Conservation (phyloP, 2,329 filamentous ascomycete species). For the Exophiala oligosperma region DNA sequence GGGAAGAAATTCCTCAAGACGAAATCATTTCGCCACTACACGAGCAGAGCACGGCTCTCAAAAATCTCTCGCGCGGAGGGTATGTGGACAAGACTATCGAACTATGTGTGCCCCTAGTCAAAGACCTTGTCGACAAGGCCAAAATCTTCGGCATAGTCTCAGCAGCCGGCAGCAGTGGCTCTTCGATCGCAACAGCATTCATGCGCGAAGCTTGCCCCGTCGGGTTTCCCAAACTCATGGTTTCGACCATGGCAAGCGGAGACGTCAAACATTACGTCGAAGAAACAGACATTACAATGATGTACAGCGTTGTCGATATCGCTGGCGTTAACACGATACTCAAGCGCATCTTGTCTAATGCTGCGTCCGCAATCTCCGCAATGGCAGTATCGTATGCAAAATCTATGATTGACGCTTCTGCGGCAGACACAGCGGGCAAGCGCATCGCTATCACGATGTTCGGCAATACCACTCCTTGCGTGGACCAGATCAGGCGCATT, state of each 20-base stretch:
- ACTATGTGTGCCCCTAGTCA: slow-evolving; percentile 47
- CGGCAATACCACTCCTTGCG: slow-evolving; percentile 69
- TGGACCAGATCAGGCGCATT: slow-evolving; percentile 52
- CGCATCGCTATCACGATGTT: slow-evolving; percentile 71
- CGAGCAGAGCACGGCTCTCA: slow-evolving; percentile 34
- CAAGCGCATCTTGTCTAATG: slow-evolving; percentile 60
- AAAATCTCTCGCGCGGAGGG: slow-evolving; percentile 51
- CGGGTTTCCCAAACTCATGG: slow-evolving; percentile 68
- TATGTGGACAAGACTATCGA: slow-evolving; percentile 58
- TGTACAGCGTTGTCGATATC: slow-evolving; percentile 71
- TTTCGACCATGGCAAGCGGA: slow-evolving; percentile 68
- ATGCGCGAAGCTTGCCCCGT: slow-evolving; percentile 62
- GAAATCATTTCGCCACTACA: slow-evolving; percentile 43
- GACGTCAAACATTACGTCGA: slow-evolving; percentile 65
- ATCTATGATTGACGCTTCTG: slow-evolving; percentile 5
- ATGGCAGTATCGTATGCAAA: slow-evolving; percentile 53
- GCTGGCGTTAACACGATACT: slow-evolving; percentile 65
- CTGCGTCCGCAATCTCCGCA: slow-evolving; percentile 60
- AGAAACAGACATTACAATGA: slow-evolving; percentile 68
- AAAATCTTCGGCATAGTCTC: slow-evolving; percentile 58
- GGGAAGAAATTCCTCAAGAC: slow-evolving; percentile 41
- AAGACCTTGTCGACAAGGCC: slow-evolving; percentile 38
- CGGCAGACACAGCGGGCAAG: slow-evolving; percentile 37
- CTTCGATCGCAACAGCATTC: slow-evolving; percentile 58
- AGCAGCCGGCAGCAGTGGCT: slow-evolving; percentile 64